These are phyloP conservation scores for Nakaseomyces bracarensis DNA, from an alignment of 1,139 yeast species.

Conservation along the genomic window DNA sequence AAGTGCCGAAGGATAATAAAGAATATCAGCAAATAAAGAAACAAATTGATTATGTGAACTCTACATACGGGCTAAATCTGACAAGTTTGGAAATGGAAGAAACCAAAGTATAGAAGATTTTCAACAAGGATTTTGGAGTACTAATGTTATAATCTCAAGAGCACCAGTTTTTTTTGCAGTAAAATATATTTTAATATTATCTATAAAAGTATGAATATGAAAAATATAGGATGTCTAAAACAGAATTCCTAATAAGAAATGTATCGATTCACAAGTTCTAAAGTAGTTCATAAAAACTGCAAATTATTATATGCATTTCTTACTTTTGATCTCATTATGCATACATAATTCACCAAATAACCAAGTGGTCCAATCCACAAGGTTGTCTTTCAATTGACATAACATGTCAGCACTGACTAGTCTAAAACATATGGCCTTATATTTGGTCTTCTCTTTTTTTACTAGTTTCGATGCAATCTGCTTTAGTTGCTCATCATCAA, in stretches of 20 bases:
- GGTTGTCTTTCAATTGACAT: conserved; percentile 5
- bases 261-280: too few relatives aligned
- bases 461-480: conserved; percentile 1
- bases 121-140: too few relatives aligned
- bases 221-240: too few relatives aligned
- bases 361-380: conserved; percentile 6
- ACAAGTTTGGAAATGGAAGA: not conserved
- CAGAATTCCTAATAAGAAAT: too few relatives aligned
- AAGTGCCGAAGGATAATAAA: conserved; percentile 14
- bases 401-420: conserved; percentile 1
- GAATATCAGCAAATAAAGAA: conserved; percentile 12
- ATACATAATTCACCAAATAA: conserved; percentile 5
- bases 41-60: conserved; percentile 14
- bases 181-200: not conserved
- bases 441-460: conserved; percentile 6
- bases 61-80: conserved; percentile 10
- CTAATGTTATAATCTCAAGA: too few relatives aligned
- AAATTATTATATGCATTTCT: conserved; percentile 3
- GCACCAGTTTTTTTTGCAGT: too few relatives aligned
- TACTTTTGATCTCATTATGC: not conserved
- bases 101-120: too few relatives aligned
- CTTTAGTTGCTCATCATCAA: conserved; percentile 5
- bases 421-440: conserved; percentile 6
- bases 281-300: too few relatives aligned
- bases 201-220: too few relatives aligned